Evolutionary conservation across 768 basidiomycete genomes (phyloP).

Genomic region (Boletus vermiculosoides): DNA sequence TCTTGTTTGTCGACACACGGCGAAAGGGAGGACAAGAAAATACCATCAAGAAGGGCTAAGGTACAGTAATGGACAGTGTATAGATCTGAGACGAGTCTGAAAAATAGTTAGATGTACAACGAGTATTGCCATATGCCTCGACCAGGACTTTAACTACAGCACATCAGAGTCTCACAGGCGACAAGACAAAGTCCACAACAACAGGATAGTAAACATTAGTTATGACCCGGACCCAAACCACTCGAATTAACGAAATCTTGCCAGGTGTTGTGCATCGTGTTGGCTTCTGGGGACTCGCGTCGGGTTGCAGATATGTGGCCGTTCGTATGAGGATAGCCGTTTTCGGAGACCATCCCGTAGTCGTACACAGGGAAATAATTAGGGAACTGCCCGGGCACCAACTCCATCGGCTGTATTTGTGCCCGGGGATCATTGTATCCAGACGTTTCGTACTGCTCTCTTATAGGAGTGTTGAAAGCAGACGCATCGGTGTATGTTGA

Average conservation of each 20-base stretch:
- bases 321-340: slow-evolving; percentile 39
- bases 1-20: slow-evolving; percentile 17
- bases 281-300: slow-evolving; percentile 53
- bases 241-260: slow-evolving; percentile 53
- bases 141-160: slow-evolving; percentile 7
- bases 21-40: not conserved
- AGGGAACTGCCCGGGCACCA: slow-evolving; percentile 46
- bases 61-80: slow-evolving; percentile 17
- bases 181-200: slow-evolving; percentile 11
- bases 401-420: slow-evolving; percentile 32
- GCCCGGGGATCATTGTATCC: slow-evolving; percentile 20
- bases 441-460: slow-evolving; percentile 25
- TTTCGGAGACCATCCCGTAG: slow-evolving; percentile 45
- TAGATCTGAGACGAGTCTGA: not conserved
- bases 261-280: slow-evolving; percentile 60
- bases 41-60: slow-evolving; percentile 16
- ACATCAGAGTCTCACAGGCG: slow-evolving; percentile 4
- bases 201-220: slow-evolving; percentile 3
- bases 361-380: slow-evolving; percentile 78
- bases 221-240: slow-evolving; percentile 20
- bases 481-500: slow-evolving; percentile 26
- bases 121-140: slow-evolving; percentile 1
- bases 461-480: slow-evolving; percentile 25
- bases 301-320: slow-evolving; percentile 36
- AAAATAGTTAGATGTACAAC: slow-evolving; percentile 22